Conservation (phyloP, 2,329 filamentous ascomycete genomes). For the Xylaria sp. region DNA sequence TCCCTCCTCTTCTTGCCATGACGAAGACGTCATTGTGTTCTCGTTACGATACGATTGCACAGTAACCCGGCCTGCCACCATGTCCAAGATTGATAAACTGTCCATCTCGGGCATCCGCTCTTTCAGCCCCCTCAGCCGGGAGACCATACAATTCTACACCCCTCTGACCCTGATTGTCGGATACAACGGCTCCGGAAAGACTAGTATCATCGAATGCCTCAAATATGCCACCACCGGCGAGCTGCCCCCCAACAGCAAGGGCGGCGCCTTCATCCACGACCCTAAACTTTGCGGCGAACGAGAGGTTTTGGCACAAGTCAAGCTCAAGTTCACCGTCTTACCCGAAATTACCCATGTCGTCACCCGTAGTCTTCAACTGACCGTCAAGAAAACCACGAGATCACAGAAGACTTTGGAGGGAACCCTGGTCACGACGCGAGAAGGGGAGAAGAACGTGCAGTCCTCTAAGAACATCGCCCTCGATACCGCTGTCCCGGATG, state of each 20-base stretch:
- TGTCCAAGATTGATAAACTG: slow-evolving; percentile 88
- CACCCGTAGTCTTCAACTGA: slow-evolving; percentile 82
- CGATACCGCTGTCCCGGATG: slow-evolving; percentile 80
- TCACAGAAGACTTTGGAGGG: slow-evolving; percentile 85
- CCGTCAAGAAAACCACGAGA: slow-evolving; percentile 77
- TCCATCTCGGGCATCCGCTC: slow-evolving; percentile 83
- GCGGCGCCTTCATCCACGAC: slow-evolving; percentile 94
- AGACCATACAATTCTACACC: slow-evolving; percentile 85
- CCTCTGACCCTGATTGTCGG: slow-evolving; percentile 96
- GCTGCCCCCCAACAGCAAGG: slow-evolving; percentile 86
- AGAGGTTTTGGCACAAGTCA: slow-evolving; percentile 88
- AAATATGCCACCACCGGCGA: slow-evolving; percentile 97
- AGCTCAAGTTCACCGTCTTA: slow-evolving; percentile 81
- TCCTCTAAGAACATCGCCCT: slow-evolving; percentile 82
- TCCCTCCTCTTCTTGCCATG: too few relatives aligned
- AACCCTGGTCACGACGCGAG: slow-evolving; percentile 72
- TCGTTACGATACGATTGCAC: too few relatives aligned
- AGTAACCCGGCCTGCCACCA: slow-evolving; percentile 31
- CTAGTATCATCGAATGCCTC: slow-evolving; percentile 97
- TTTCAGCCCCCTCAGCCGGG: slow-evolving; percentile 74
- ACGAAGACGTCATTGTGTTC: too few relatives aligned
- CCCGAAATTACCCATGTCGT: slow-evolving; percentile 79
- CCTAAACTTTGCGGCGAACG: slow-evolving; percentile 90
- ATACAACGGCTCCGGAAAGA: slow-evolving; percentile 97
- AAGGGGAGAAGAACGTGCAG: slow-evolving; percentile 77